These are phyloP conservation scores for Eutrema japonicum DNA, from an alignment of 345 rosid species.

Conservation along the genomic window DNA sequence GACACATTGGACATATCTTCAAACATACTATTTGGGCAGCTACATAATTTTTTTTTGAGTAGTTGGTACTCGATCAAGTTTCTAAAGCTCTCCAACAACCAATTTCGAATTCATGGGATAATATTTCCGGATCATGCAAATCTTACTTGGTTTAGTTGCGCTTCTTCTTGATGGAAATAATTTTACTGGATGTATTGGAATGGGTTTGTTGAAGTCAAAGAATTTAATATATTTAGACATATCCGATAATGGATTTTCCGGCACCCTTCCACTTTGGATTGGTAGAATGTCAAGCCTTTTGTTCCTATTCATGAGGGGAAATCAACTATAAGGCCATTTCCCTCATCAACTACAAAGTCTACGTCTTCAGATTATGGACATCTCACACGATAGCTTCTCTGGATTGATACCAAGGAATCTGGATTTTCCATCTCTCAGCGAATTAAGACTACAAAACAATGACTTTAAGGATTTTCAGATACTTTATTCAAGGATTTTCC, in stretches of 20 bases:
- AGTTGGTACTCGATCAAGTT: neutral
- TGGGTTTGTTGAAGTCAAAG: neutral
- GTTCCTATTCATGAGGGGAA: neutral
- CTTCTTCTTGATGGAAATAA: neutral
- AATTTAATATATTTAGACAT: too few species aligned
- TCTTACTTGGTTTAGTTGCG: neutral
- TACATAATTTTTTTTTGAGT: neutral
- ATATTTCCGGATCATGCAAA: neutral
- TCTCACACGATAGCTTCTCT: neutral
- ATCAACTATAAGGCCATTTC: neutral
- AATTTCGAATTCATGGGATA: neutral
- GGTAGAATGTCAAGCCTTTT: too few species aligned
- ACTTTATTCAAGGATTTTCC: neutral
- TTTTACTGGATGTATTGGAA: neutral
- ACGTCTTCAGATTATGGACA: neutral
- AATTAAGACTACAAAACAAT: neutral
- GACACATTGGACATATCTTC: neutral
- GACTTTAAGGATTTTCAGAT: neutral
- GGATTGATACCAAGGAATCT: neutral
- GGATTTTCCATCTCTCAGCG: neutral
- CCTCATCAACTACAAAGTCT: neutral
- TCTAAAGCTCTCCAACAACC: neutral
- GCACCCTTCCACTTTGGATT: too few species aligned
- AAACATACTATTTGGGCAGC: neutral
- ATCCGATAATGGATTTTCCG: too few species aligned